Base-by-base conservation (phyloP, 352 stramenopile species). In the Phytophthora parvispora region DNA sequence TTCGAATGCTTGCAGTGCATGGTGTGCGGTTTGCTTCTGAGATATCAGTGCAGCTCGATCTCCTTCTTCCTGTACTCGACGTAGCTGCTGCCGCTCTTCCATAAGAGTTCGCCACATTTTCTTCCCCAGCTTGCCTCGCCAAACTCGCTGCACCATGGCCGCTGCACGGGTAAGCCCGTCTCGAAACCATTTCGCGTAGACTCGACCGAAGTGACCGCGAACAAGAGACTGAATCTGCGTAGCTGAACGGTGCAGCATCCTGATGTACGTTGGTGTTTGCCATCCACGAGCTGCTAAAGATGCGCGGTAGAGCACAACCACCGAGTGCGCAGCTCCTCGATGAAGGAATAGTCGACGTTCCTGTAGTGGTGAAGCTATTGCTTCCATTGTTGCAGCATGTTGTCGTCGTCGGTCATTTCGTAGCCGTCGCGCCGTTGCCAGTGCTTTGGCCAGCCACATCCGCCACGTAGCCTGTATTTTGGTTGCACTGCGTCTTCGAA, bases 381-480 rank as follows among this genome's bases (percentile, higher is more conserved):
- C 38, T 4, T 61, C 34, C 16, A 86, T 47, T 5, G 81, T 73
- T 2, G 73, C 80, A 3, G 64, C 34, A 47, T 78, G 78, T 32
- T 89, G 79, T 20, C 66, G 67, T 4, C 36, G 65, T 6, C 68
- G 75, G 27, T 87, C 70, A 49, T 76, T 73, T 20, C 72, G 75
- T 29, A 95, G 49, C 22, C 54, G 62, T 15, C 56, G 64, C 18
- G 84, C 80, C 10, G 81, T 74, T 43, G 80, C 78, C 4, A 65
- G 55, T 16, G 88, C 82, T 59, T 91, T 93, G 27, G 69, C 83
- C 5, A 75, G 61, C 86, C 86, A 95, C 86, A 95, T 95, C 31
- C 87, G 75, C 86, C 86, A 95, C n/a, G 68, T 81, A 3, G 86
- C 76, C 62, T 95, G 87, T 42, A 95, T 90, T 43, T 72, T 83